Conservation (phyloP, 2,329 filamentous ascomycete genomes). For the Hortaea sp. region DNA sequence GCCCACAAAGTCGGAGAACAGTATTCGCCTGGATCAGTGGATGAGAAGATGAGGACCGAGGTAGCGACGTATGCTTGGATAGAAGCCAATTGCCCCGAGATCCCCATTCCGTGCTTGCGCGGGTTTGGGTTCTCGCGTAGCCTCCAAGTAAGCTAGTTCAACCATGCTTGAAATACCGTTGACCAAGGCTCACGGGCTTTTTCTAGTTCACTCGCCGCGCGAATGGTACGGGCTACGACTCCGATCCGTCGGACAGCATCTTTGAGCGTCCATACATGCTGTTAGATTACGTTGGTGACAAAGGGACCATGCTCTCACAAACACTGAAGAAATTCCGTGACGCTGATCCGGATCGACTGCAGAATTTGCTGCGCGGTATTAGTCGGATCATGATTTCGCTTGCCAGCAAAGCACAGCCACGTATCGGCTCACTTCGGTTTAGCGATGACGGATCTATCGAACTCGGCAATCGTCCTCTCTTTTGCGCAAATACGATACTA, state of each 20-base stretch:
- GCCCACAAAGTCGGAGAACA: conserved; percentile 1
- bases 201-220: background rate
- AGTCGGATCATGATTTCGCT: conserved; percentile 17
- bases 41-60: conserved; percentile 1
- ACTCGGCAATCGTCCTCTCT: background rate
- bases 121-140: background rate
- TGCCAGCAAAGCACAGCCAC: conserved; percentile 17
- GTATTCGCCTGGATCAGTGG: background rate
- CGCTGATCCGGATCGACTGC: background rate
- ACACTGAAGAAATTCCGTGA: conserved; percentile 1
- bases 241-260: background rate
- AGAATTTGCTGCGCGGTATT: conserved; percentile 17
- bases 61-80: conserved; percentile 1
- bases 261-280: conserved; percentile 1
- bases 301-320: conserved; percentile 1
- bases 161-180: background rate
- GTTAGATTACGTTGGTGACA: background rate
- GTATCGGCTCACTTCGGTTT: conserved; percentile 24
- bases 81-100: background rate
- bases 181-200: background rate
- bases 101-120: background rate
- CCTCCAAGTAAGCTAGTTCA: background rate
- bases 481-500: background rate
- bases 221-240: background rate
- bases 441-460: background rate